Conservation (phyloP, 2,329 filamentous ascomycete species). For the Hirsutella thompsonii region DNA sequence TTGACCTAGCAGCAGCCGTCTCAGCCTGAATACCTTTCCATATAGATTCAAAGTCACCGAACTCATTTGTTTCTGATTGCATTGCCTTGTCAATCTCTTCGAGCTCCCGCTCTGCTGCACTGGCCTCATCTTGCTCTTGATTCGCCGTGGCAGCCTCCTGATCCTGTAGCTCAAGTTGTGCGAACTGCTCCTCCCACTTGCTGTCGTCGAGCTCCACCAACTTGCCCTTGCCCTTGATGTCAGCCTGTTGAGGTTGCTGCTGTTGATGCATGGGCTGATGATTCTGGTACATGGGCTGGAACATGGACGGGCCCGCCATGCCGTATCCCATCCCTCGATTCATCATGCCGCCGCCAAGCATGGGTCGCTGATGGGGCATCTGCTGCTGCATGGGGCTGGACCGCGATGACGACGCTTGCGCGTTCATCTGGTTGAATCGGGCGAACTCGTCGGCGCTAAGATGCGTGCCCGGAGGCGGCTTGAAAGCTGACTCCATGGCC, state of each 20-base stretch:
- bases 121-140: conserved; percentile 43
- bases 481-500: conserved; percentile 60
- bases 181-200: conserved; percentile 95
- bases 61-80: conserved; percentile 60
- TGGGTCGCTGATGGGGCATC: conserved; percentile 44
- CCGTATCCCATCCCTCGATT: conserved; percentile 38
- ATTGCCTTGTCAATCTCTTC: conserved; percentile 66
- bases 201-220: conserved; percentile 87
- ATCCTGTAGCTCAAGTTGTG: conserved; percentile 64
- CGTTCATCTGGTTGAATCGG: conserved; percentile 65
- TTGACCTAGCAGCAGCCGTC: conserved; percentile 54
- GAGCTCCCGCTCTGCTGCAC: conserved; percentile 73
- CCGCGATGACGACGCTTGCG: conserved; percentile 36
- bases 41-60: conserved; percentile 81
- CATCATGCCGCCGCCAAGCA: conserved; percentile 42
- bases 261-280: neutral
- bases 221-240: conserved; percentile 73
- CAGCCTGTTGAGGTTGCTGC: conserved; percentile 30
- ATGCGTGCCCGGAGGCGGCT: conserved; percentile 39
- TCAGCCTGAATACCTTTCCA: conserved; percentile 75
- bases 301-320: conserved; percentile 33
- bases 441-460: conserved; percentile 82
- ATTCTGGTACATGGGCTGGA: conserved; percentile 33
- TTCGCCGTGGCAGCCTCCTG: conserved; percentile 27
- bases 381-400: conserved; percentile 46